Base-by-base conservation (phyloP, 768 basidiomycete genomes). In the Leucosporidium scottii region DNA sequence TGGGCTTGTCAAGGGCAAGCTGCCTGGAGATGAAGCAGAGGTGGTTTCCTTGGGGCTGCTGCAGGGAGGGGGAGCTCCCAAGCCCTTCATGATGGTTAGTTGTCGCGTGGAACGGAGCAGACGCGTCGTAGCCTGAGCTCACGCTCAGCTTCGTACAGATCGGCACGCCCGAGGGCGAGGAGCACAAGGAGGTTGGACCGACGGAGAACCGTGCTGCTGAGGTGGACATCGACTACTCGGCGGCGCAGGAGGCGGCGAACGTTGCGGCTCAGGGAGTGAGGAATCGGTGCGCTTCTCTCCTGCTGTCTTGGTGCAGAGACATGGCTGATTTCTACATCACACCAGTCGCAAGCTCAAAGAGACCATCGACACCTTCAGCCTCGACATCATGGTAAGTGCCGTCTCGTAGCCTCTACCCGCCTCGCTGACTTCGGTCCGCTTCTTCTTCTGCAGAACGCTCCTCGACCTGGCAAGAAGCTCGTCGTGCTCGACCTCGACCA, bases 401-500 rank as follows among this genome's bases (percentile, higher is more conserved):
- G 4, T 34, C 34, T 5, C 34, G 10, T 34, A 4, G 34, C 34
- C 34, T 34, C 34, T 10, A 10, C 34, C 10, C 34, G n/a, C 10
- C 34, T 34, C 34, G 34, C 34, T 34, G 34, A 34, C 34, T 34
- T 34, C 34, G 34, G 34, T 10, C 5, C 4, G 34, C 34, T 51
- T 18, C n/a, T 6, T 18, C 39, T 9, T 18, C 10, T 34, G 23
- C 59, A 66, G 65, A 83, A 86, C 76, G 87, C 87, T 6, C 81
- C 91, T 27, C 82, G 91, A 36, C 81, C 82, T 61, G 89, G 87
- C 27, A 93, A 92, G 78, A 86, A 85, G 66, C 79, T 94, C 1
- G 82, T 93, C 27, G 91, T 93, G 0, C 82, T 93, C 8, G 91
- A 93, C 75, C 85, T 93, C 61, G 91, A 93, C 77, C 91, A 92